Evolutionary conservation across 2,329 filamentous ascomycete species (phyloP), one percentile per base, ranked within the genome.

Genomic region (Phaeosphaeria sp.): DNA sequence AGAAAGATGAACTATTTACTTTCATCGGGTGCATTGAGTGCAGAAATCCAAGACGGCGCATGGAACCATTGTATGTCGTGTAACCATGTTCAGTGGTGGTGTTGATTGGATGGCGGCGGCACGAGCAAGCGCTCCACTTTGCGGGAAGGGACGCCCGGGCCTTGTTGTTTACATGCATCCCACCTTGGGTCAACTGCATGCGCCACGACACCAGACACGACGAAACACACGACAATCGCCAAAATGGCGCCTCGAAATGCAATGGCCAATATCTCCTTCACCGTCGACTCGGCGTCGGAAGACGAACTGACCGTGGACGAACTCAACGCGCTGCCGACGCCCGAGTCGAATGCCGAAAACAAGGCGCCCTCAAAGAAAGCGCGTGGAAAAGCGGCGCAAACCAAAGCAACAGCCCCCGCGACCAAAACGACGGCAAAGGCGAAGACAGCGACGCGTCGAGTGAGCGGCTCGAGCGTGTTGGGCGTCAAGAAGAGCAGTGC

Each of bases 331-430:
- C 74, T 76, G 49, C 73, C 71, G 5, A 79, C 76, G 17, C 76
- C 76, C 18, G 77, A 79, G 49, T 78, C 78, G n/a, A 75, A 74
- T 55, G 66, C 70, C 30, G 78, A 79, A 60, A 79, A 77, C 68
- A 69, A 69, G 53, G 71, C 69, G 59, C 72, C 72, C 4, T 55
- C 61, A 53, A 73, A 71, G 63, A 78, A 75, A 64, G 64, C 68
- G 57, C 74, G 73, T 61, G 72, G 69, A 30, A 71, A 68, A 55
- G 66, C 67, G 9, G 66, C 71, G 57, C 64, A 71, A 62, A 64
- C 63, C 20, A 60, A 65, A 20, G 69, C 67, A 46, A 11, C 62
- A 7, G 66, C 67, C 25, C 51, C 71, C 11, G 54, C 66, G 53
- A 66, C 67, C 3, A 74, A 74, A 56, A 73, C 73, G 57, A 62